Percentiles rank a stretch among this genome's conserved stretches.
phyloP scores from a whole-genome alignment of 2,329 filamentous ascomycete species.

The Aspergillus jensenii region DNA sequence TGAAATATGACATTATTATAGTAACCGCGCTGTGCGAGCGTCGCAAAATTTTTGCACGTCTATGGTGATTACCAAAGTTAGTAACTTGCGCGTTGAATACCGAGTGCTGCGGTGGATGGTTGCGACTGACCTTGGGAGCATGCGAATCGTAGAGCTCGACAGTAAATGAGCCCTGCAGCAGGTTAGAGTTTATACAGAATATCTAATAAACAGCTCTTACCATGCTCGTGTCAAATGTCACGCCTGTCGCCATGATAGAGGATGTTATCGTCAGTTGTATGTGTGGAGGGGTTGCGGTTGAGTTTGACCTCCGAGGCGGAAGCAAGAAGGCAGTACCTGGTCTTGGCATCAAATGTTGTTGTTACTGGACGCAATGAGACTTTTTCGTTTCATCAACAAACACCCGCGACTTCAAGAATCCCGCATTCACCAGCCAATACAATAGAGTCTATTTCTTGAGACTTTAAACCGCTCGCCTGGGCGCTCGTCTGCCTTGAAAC shows the following conservation, averaged over 20 bases:
- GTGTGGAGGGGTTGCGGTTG: not conserved
- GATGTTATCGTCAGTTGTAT: not conserved
- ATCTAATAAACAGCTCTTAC: constrained; percentile 45
- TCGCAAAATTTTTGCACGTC: constrained; percentile 84
- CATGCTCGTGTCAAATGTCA: constrained; percentile 83
- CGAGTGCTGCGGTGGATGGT: not conserved
- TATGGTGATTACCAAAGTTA: constrained; percentile 33
- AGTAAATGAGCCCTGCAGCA: constrained; percentile 70
- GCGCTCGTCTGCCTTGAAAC: not conserved
- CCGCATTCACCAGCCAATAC: not conserved
- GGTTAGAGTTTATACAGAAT: constrained; percentile 16
- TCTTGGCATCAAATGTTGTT: constrained; percentile 23
- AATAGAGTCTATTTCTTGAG: not conserved
- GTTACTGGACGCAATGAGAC: not conserved
- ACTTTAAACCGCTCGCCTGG: not conserved
- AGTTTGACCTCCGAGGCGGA: constrained; percentile 18
- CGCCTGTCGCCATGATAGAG: constrained; percentile 68
- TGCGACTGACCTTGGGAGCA: constrained; percentile 64
- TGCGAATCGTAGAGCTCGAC: constrained; percentile 89
- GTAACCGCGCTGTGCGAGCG: constrained; percentile 78
- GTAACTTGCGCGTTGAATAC: not conserved
- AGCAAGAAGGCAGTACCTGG: constrained; percentile 5
- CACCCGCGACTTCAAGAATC: constrained; percentile 2
- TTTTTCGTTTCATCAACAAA: constrained; percentile 7
- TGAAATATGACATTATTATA: constrained; percentile 87